Conservation (phyloP, 805 yeast genomes). For the Yarrowia hollandica region DNA sequence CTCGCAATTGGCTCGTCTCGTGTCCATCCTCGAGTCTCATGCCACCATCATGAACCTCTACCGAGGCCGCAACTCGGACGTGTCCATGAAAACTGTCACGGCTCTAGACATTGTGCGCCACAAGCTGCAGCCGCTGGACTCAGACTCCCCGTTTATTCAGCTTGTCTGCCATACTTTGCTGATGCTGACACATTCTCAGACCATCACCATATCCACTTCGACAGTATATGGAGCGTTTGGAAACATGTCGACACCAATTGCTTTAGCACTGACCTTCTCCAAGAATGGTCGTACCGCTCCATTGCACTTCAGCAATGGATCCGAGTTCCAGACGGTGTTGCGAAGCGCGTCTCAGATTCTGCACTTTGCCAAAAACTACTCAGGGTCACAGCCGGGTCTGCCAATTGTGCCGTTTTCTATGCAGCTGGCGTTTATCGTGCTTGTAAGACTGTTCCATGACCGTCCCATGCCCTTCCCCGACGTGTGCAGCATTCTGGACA, state of each 20-base stretch:
- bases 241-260: constrained; percentile 23
- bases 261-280: constrained; percentile 15
- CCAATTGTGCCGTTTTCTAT: constrained; percentile 13
- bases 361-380: background rate
- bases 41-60: constrained; percentile 8
- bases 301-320: background rate
- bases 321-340: constrained; percentile 18
- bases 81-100: background rate
- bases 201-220: background rate
- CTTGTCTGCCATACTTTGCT: constrained; percentile 7
- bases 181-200: background rate
- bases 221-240: constrained; percentile 24
- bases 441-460: constrained; percentile 14
- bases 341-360: constrained; percentile 6
- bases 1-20: constrained; percentile 40
- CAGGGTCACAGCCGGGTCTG: constrained; percentile 1
- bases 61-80: background rate
- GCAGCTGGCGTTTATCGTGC: constrained; percentile 25
- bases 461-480: constrained; percentile 6
- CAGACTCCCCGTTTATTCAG: background rate
- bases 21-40: constrained; percentile 29
- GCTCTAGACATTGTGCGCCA: background rate
- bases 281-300: constrained; percentile 8
- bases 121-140: constrained; percentile 18
- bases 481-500: constrained; percentile 7